These are phyloP conservation scores for Ustilago tritici DNA, from an alignment of 1,284 basidiomycete genomes.

Conservation along the genomic window DNA sequence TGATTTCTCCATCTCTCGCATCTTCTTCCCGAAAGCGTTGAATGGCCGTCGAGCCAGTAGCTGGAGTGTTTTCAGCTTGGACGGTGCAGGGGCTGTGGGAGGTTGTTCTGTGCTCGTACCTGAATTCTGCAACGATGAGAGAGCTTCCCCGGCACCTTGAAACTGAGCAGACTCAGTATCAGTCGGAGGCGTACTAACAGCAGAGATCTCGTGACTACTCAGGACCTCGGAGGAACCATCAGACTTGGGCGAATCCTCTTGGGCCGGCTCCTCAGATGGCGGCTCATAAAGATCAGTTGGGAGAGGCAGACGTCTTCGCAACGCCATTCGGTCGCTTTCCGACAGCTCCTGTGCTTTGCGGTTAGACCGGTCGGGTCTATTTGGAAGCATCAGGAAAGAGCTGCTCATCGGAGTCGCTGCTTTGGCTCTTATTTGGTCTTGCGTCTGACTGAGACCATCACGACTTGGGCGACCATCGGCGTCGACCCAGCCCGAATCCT, in stretches of 20 bases:
- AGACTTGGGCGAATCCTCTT: not conserved
- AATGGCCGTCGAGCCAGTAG: conserved; percentile 34
- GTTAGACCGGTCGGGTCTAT: not conserved
- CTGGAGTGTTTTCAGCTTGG: conserved; percentile 41
- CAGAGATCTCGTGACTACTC: not conserved
- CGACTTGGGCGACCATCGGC: conserved; percentile 21
- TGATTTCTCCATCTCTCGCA: conserved; percentile 31
- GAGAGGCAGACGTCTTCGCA: conserved; percentile 1
- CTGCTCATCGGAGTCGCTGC: not conserved
- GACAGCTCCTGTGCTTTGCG: not conserved
- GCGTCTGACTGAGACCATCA: not conserved
- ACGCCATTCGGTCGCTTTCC: not conserved
- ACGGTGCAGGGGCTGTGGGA: not conserved
- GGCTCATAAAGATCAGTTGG: conserved; percentile 26
- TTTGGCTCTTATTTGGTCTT: not conserved
- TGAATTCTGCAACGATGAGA: not conserved
- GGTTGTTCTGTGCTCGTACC: not conserved
- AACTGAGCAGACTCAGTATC: not conserved
- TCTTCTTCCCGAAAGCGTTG: conserved; percentile 34
- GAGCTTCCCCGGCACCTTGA: not conserved
- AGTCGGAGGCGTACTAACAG: not conserved
- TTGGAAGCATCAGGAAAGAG: not conserved
- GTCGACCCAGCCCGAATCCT: conserved; percentile 18
- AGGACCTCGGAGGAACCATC: not conserved
- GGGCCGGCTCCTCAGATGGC: not conserved